Evolutionary conservation across 371 early-diverging fungal genomes (phyloP).

Genomic region (Mucor plumbeus): DNA sequence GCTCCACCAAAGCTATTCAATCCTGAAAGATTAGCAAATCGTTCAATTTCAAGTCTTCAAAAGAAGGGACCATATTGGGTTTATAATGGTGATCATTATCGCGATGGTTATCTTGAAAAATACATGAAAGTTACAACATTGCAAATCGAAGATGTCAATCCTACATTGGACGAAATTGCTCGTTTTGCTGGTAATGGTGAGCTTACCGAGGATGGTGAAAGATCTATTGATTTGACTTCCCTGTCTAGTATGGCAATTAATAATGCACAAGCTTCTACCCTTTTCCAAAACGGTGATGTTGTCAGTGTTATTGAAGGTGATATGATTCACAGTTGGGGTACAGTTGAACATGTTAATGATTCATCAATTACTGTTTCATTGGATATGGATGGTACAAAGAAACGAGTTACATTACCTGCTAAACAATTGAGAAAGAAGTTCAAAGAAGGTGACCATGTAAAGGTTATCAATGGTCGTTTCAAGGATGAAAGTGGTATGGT

Average conservation of each 20-base stretch:
- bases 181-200: constrained; percentile 76
- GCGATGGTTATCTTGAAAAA: constrained; percentile 91
- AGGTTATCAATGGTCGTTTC: constrained; percentile 90
- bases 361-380: constrained; percentile 68
- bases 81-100: constrained; percentile 82
- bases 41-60: constrained; percentile 51
- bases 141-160: constrained; percentile 80
- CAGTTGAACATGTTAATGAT: constrained; percentile 72
- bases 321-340: constrained; percentile 82
- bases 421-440: constrained; percentile 87
- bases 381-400: constrained; percentile 56
- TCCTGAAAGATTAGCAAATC: constrained; percentile 60
- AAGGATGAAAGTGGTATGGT: constrained; percentile 91
- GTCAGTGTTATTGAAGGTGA: constrained; percentile 93
- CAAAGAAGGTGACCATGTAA: constrained; percentile 90
- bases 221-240: constrained; percentile 58
- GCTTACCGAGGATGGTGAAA: constrained; percentile 64
- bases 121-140: constrained; percentile 82
- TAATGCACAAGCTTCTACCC: constrained; percentile 48
- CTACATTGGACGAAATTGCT: constrained; percentile 95
- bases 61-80: constrained; percentile 72
- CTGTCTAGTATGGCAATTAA: constrained; percentile 52
- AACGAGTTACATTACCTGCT: constrained; percentile 54
- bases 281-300: constrained; percentile 83
- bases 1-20: constrained; percentile 82